Evolutionary conservation across 352 stramenopile species (phyloP).

Genomic region (Phytopythium aichiense): DNA sequence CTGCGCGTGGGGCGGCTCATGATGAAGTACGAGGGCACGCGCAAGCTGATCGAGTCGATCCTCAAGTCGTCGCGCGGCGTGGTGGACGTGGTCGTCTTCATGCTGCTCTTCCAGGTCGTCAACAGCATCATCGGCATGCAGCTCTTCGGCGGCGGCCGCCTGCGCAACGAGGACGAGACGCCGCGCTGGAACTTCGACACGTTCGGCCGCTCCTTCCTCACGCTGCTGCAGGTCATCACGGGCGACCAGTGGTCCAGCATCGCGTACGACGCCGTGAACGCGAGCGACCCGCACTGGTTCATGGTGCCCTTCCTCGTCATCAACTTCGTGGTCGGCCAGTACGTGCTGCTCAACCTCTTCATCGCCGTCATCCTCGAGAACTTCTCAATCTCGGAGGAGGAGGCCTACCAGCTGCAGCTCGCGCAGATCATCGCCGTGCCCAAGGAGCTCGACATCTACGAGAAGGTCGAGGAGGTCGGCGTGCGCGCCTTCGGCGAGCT

Average conservation of each 20-base stretch:
- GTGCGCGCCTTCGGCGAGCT: constrained; percentile 75
- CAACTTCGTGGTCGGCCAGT: constrained; percentile 74
- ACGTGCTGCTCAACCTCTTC: constrained; percentile 80
- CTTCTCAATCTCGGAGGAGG: constrained; percentile 76
- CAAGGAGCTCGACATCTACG: constrained; percentile 78
- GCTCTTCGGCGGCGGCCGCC: constrained; percentile 57
- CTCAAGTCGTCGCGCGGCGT: constrained; percentile 77
- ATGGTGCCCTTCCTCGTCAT: constrained; percentile 74
- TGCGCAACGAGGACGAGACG: constrained; percentile 33
- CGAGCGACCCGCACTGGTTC: constrained; percentile 55
- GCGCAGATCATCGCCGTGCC: constrained; percentile 79
- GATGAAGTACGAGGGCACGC: constrained; percentile 78
- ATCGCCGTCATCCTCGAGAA: constrained; percentile 85
- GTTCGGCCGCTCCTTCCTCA: constrained; percentile 66
- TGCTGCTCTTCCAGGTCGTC: constrained; percentile 76
- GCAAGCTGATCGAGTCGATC: constrained; percentile 74
- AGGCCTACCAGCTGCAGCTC: constrained; percentile 80
- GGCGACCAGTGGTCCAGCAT: constrained; percentile 78
- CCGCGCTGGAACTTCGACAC: constrained; percentile 82
- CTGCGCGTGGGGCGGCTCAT: constrained; percentile 68
- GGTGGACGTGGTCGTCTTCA: constrained; percentile 68
- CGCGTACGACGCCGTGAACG: constrained; percentile 67
- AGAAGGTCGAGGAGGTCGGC: constrained; percentile 77
- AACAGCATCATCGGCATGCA: constrained; percentile 76
- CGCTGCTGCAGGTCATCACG: constrained; percentile 73